A percentile compares a stretch with the other conserved stretches of the same genome.
Evolutionary conservation across 345 rosid species (phyloP).

Genomic region (Eucalyptus tenuipes): DNA sequence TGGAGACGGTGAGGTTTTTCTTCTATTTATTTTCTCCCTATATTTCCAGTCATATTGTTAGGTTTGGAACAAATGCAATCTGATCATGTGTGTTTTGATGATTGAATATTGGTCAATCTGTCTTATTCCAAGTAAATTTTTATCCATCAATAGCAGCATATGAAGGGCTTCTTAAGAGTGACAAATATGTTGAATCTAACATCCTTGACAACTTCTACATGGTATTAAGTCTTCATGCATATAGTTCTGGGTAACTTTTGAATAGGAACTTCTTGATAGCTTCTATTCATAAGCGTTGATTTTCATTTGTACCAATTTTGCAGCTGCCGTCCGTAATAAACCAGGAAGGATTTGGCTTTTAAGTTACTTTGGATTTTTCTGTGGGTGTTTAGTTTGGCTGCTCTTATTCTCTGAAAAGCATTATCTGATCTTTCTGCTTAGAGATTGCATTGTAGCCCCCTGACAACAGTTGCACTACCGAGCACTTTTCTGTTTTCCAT

Average conservation of each 20-base stretch:
- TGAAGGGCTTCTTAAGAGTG: not conserved
- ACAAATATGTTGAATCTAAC: not conserved
- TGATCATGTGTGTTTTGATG: not conserved
- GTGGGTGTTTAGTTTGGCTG: not conserved
- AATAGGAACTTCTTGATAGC: not conserved
- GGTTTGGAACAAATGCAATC: not conserved
- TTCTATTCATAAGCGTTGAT: not conserved
- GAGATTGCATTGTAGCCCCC: not conserved
- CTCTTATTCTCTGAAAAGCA: not conserved
- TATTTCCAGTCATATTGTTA: not conserved
- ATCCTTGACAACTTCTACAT: not conserved
- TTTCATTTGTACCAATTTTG: not conserved
- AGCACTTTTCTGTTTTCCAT: not conserved
- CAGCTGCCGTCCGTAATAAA: not conserved
- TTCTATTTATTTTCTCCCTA: not conserved
- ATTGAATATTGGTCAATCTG: not conserved
- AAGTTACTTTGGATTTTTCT: not conserved
- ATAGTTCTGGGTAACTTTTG: not conserved
- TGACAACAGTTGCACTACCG: not conserved
- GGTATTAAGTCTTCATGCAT: not conserved
- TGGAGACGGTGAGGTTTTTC: conserved; percentile 60
- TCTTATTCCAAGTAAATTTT: not conserved
- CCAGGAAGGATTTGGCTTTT: not conserved
- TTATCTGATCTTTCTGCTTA: not conserved
- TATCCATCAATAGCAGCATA: not conserved